Conservation (phyloP, 306 rosid species). For the Rubus idaeus region DNA sequence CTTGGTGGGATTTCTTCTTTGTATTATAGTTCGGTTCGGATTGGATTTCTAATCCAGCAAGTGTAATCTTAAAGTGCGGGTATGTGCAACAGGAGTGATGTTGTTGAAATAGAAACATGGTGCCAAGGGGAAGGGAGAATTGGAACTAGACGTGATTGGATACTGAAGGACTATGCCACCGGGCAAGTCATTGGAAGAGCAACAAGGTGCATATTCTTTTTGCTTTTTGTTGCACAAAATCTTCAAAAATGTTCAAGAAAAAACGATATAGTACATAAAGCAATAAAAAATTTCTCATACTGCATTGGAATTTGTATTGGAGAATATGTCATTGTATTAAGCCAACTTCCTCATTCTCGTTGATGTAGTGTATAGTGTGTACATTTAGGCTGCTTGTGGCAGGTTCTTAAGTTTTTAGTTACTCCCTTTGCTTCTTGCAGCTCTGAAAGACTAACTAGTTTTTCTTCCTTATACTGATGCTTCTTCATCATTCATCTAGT, state of each 20-base stretch:
- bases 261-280: not conserved
- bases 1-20: conserved; percentile 57
- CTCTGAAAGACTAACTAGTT: not conserved
- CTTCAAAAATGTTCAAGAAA: not conserved
- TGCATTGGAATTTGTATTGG: not conserved
- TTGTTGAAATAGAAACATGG: conserved; percentile 95
- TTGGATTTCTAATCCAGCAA: conserved; percentile 7
- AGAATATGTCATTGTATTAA: not conserved
- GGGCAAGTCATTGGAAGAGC: conserved; percentile 91
- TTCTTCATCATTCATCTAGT: not conserved
- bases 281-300: not conserved
- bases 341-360: not conserved
- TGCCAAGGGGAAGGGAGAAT: conserved; percentile 92
- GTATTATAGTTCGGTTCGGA: not conserved
- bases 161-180: conserved; percentile 68
- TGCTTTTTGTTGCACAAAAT: not conserved
- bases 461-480: not conserved
- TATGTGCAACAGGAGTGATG: conserved; percentile 74
- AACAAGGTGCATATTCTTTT: conserved; percentile 52
- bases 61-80: conserved; percentile 20
- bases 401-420: not conserved
- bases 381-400: not conserved
- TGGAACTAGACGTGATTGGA: conserved; percentile 96
- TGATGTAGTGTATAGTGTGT: not conserved
- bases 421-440: not conserved